Evolutionary conservation across 805 yeast species (phyloP).

Genomic region (Yamadazyma phyllophila): DNA sequence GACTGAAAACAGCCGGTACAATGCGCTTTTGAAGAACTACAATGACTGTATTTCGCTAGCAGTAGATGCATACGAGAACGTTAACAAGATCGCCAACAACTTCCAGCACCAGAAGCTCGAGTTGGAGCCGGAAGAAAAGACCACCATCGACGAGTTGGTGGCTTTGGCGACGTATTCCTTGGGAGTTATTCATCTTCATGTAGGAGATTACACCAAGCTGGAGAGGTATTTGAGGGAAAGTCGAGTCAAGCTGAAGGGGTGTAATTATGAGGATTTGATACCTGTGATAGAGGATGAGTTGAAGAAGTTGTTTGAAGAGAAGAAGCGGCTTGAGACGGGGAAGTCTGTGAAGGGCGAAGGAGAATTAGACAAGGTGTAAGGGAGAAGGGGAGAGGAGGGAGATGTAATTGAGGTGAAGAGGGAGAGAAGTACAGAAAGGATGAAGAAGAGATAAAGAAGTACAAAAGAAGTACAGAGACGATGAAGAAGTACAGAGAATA

Average conservation of each 20-base stretch:
- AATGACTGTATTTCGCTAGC: slow-evolving; percentile 27
- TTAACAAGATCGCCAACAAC: slow-evolving; percentile 28
- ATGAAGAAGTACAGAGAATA: too few species aligned
- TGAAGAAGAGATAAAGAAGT: too few species aligned
- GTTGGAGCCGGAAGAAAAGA: slow-evolving; percentile 1
- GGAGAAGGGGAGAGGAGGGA: too few species aligned
- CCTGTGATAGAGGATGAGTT: slow-evolving; percentile 67
- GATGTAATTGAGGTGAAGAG: too few species aligned
- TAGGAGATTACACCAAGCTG: slow-evolving; percentile 55
- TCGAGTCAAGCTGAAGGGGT: slow-evolving; percentile 62
- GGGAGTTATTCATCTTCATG: slow-evolving; percentile 74
- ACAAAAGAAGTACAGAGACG: too few species aligned
- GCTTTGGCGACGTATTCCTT: slow-evolving; percentile 83
- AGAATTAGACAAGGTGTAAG: too few species aligned
- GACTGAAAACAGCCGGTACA: slow-evolving; percentile 21
- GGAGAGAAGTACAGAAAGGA: too few species aligned
- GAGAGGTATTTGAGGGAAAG: slow-evolving; percentile 65
- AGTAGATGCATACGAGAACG: slow-evolving; percentile 34
- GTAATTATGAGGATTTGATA: slow-evolving; percentile 62
- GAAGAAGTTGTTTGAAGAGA: slow-evolving; percentile 46
- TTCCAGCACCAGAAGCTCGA: slow-evolving; percentile 15
- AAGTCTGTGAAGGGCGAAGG: too few species aligned
- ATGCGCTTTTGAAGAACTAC: slow-evolving; percentile 17
- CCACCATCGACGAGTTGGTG: slow-evolving; percentile 55
- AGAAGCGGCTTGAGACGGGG: background rate